These are phyloP conservation scores for Pyrenophora tritici-repentis DNA, from an alignment of 2,329 filamentous ascomycete species.

Conservation along the genomic window DNA sequence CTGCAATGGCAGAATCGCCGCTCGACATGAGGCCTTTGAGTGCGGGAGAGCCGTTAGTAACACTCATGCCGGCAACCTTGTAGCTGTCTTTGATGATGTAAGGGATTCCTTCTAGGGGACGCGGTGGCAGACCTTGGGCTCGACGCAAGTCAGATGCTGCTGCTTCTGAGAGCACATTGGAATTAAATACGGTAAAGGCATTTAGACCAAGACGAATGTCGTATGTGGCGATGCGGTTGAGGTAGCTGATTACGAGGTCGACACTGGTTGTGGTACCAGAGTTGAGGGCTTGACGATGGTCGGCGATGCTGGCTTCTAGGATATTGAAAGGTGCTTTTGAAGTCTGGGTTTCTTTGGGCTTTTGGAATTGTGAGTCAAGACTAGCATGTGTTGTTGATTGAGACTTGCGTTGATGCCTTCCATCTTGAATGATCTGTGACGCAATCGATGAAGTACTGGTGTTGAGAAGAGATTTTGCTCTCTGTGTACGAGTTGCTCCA, in stretches of 20 bases:
- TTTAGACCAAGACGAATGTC: conserved; percentile 54
- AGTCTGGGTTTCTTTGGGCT: not conserved
- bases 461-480: not conserved
- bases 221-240: conserved; percentile 55
- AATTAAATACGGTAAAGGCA: conserved; percentile 56
- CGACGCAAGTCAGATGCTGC: conserved; percentile 54
- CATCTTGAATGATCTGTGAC: not conserved
- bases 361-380: not conserved
- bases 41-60: conserved; percentile 60
- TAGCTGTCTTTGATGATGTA: conserved; percentile 64
- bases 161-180: conserved; percentile 54
- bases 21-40: conserved; percentile 57
- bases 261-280: conserved; percentile 51
- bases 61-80: conserved; percentile 59
- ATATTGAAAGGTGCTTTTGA: conserved; percentile 34
- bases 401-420: conserved; percentile 1
- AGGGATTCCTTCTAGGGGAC: conserved; percentile 61
- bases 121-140: conserved; percentile 41
- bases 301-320: conserved; percentile 55
- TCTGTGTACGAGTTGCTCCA: not conserved
- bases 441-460: not conserved
- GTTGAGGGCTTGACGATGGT: conserved; percentile 52
- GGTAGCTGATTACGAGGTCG: conserved; percentile 53
- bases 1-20: conserved; percentile 59
- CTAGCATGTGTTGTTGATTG: not conserved